These are phyloP conservation scores for Ustilago shanxiensis DNA, from an alignment of 1,284 basidiomycete genomes.

Conservation along the genomic window DNA sequence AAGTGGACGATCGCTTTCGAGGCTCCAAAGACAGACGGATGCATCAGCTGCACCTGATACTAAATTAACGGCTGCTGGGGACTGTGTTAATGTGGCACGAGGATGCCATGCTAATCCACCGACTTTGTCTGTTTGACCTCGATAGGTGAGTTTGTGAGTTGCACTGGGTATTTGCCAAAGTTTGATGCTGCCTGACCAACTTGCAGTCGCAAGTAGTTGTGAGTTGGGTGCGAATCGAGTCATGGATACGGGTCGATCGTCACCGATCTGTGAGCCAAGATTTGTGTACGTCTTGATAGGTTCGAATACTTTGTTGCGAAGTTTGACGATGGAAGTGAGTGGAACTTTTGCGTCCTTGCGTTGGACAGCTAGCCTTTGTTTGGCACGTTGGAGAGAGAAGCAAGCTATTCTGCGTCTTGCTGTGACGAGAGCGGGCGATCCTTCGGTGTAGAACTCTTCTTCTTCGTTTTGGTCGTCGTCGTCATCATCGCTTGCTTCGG, in stretches of 20 bases:
- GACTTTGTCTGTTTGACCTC: conserved; percentile 89
- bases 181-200: conserved; percentile 95
- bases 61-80: conserved; percentile 81
- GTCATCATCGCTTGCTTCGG: conserved; percentile 52
- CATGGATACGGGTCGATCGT: conserved; percentile 91
- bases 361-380: conserved; percentile 89
- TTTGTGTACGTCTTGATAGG: conserved; percentile 93
- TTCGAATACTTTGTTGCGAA: conserved; percentile 87
- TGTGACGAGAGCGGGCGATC: conserved; percentile 84
- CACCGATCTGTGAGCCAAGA: conserved; percentile 96
- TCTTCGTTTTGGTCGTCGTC: conserved; percentile 73
- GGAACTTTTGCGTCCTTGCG: conserved; percentile 86
- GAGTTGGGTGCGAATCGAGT: conserved; percentile 95
- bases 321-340: conserved; percentile 89
- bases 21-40: conserved; percentile 87
- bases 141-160: conserved; percentile 32
- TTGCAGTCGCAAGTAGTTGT: conserved; percentile 86
- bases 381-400: conserved; percentile 94
- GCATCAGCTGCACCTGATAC: conserved; percentile 91
- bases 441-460: conserved; percentile 97
- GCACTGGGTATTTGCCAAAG: conserved; percentile 90
- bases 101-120: conserved; percentile 99
- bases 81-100: conserved; percentile 84
- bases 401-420: conserved; percentile 86
- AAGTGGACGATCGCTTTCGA: conserved; percentile 80